A percentile compares a stretch with the other conserved stretches of the same genome.
Evolutionary conservation across 345 rosid genomes (phyloP).

Genomic region (Anacardium occidentale): DNA sequence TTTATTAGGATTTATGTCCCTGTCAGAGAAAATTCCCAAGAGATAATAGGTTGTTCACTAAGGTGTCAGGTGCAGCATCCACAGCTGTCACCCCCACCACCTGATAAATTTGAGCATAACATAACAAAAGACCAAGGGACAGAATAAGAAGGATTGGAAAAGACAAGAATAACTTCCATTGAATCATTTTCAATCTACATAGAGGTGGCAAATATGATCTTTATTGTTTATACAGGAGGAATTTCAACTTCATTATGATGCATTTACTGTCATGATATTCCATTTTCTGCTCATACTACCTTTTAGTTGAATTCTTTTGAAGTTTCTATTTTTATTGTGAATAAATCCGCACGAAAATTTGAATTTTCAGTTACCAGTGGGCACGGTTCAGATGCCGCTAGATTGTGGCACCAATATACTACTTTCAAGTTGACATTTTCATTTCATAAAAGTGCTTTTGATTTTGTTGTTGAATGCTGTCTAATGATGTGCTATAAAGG

Average conservation of each 20-base stretch:
- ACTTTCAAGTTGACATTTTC: neutral
- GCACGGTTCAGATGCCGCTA: neutral
- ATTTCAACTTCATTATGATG: slow-evolving; percentile 7
- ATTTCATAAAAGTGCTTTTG: neutral
- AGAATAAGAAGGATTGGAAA: too few species aligned
- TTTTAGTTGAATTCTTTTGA: neutral
- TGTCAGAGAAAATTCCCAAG: too few species aligned
- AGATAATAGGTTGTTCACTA: too few species aligned
- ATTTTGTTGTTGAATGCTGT: neutral
- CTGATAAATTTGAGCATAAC: too few species aligned
- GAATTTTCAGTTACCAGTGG: neutral
- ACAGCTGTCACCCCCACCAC: too few species aligned
- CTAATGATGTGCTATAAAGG: slow-evolving; percentile 3
- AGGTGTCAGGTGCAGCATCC: too few species aligned
- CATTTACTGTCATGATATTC: neutral
- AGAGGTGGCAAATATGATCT: neutral
- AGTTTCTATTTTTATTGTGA: neutral
- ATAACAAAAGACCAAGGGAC: too few species aligned
- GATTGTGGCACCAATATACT: neutral
- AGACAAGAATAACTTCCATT: too few species aligned
- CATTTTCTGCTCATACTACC: neutral
- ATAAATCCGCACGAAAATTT: neutral
- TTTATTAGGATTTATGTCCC: too few species aligned
- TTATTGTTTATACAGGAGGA: slow-evolving; percentile 8
- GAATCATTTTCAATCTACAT: too few species aligned